Evolutionary conservation across 1,139 yeast genomes (phyloP).

Genomic region (Taphrina betulina): DNA sequence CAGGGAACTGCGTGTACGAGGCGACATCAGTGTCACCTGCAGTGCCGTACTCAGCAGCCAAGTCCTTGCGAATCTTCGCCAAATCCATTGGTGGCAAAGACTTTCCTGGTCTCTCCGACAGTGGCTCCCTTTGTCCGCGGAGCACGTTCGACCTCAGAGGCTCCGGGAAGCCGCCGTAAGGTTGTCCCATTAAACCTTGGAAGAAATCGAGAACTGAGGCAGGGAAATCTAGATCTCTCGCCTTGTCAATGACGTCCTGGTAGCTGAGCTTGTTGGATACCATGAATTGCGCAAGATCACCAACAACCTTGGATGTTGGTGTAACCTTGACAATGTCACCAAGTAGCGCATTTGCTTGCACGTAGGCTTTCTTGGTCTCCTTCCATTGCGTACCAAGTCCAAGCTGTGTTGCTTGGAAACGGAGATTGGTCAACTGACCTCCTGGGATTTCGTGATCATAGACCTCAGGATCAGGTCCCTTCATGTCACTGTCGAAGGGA

Average conservation of each 20-base stretch:
- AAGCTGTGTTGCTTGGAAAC: constrained; percentile 98
- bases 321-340: constrained; percentile 98
- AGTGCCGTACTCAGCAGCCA: constrained; percentile 54
- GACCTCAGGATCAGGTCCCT: constrained; percentile 99
- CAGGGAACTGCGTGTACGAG: constrained; percentile 95
- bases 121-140: constrained; percentile 84
- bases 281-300: constrained; percentile 98
- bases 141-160: constrained; percentile 89
- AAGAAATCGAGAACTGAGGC: constrained; percentile 95
- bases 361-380: constrained; percentile 90
- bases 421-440: constrained; percentile 94
- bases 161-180: constrained; percentile 99
- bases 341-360: constrained; percentile 79
- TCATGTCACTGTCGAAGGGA: constrained; percentile 95
- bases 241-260: constrained; percentile 83
- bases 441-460: constrained; percentile 98
- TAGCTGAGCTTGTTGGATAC: constrained; percentile 84
- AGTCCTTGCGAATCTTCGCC: constrained; percentile 65
- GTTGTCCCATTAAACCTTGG: constrained; percentile 99
- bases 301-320: constrained; percentile 98
- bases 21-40: constrained; percentile 88
- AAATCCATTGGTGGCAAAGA: constrained; percentile 80
- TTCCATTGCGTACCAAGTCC: constrained; percentile 96
- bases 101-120: constrained; percentile 87
- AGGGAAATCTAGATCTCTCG: constrained; percentile 92